These are phyloP conservation scores for Allium cepa DNA, from an alignment of 106 monocot genomes.

Conservation along the genomic window DNA sequence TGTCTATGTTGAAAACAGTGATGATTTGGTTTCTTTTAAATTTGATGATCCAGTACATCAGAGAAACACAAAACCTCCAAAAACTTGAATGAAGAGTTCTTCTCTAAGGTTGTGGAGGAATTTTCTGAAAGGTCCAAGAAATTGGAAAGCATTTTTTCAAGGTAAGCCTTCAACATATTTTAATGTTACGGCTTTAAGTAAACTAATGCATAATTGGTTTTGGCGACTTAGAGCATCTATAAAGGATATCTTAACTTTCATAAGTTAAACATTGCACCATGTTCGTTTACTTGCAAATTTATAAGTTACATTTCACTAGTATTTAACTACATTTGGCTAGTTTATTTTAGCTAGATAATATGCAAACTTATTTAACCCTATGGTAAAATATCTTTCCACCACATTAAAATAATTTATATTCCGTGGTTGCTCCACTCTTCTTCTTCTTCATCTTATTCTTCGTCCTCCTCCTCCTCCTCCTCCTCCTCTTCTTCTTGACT, in stretches of 20 bases:
- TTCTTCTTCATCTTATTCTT: no score
- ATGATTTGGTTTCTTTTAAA: neutral
- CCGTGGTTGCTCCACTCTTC: no score
- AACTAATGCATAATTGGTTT: neutral
- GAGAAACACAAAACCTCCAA: slow-evolving; percentile 6
- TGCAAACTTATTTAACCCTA: no score
- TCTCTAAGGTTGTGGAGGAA: slow-evolving; percentile 50
- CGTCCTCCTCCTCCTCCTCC: no score
- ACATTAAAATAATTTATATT: no score
- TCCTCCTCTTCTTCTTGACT: no score
- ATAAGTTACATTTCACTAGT: no score
- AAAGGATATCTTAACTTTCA: neutral
- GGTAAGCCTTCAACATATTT: slow-evolving; percentile 24
- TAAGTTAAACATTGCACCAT: neutral
- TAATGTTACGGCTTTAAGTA: neutral
- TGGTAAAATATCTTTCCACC: no score
- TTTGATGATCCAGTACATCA: neutral
- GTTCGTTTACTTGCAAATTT: neutral
- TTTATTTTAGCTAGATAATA: no score
- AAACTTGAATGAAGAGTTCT: slow-evolving; percentile 24
- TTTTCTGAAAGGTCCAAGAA: slow-evolving; percentile 57
- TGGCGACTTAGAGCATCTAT: neutral
- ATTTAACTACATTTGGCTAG: no score
- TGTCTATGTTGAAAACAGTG: neutral
- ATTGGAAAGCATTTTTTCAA: slow-evolving; percentile 54